These are phyloP conservation scores for Solanum pimpinellifolium DNA, from an alignment of 257 asterid genomes.

Conservation along the genomic window DNA sequence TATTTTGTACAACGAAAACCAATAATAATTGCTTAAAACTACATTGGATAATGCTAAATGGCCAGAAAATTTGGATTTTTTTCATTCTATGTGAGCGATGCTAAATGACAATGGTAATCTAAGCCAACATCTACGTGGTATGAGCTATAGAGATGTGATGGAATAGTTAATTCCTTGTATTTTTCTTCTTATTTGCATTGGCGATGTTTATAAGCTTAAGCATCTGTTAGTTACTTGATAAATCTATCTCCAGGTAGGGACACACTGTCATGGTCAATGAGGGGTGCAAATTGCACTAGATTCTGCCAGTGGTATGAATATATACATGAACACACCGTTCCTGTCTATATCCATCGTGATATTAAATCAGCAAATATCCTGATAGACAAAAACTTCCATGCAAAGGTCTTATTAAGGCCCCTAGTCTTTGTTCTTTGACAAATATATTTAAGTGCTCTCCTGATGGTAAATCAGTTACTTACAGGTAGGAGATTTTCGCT, in stretches of 20 bases:
- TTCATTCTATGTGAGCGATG: no score
- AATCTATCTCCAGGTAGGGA: constrained; percentile 38
- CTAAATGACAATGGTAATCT: constrained; percentile 48
- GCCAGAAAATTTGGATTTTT: no score
- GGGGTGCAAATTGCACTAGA: constrained; percentile 90
- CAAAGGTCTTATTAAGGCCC: constrained; percentile 41
- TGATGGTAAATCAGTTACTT: background rate
- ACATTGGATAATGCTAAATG: no score
- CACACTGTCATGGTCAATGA: constrained; percentile 66
- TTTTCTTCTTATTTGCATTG: background rate
- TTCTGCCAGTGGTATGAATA: constrained; percentile 97
- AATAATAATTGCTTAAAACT: no score
- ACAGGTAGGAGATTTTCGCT: constrained; percentile 94
- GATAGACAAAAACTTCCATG: constrained; percentile 75
- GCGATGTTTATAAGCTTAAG: background rate
- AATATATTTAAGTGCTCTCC: background rate
- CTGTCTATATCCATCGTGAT: constrained; percentile 87
- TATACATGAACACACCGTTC: constrained; percentile 92
- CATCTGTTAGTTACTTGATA: background rate
- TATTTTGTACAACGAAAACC: no score
- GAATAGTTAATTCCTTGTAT: background rate
- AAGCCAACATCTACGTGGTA: constrained; percentile 74
- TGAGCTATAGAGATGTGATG: constrained; percentile 10
- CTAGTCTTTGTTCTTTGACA: background rate
- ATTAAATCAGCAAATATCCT: constrained; percentile 89